Conservation (phyloP, 306 rosid genomes). For the Hippophae rhamnoides region DNA sequence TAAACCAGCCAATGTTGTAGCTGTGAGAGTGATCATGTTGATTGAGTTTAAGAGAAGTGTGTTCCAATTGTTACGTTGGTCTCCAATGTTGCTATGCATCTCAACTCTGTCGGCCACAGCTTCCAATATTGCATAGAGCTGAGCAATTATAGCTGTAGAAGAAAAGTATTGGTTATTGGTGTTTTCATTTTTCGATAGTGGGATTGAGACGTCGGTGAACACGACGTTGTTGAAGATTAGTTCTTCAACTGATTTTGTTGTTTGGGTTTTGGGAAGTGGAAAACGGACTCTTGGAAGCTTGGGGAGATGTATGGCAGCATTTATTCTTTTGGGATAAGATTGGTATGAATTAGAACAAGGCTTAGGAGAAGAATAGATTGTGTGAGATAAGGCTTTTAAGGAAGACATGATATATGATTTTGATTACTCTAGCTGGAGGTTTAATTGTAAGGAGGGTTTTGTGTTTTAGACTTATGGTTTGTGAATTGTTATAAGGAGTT, state of each 20-base stretch:
- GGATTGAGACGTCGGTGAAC: constrained; percentile 18
- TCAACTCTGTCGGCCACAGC: constrained; percentile 51
- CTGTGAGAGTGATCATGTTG: constrained; percentile 69
- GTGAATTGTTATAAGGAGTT: no score
- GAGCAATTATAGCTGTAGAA: constrained; percentile 2
- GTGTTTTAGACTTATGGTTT: background rate
- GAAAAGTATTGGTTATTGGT: background rate
- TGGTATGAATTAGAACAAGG: background rate
- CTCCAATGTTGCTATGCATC: constrained; percentile 55
- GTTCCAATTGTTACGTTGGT: constrained; percentile 69
- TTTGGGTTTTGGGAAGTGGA: constrained; percentile 11
- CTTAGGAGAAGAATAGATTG: constrained; percentile 20
- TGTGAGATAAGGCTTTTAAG: constrained; percentile 24
- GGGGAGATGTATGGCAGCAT: constrained; percentile 48
- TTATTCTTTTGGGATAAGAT: constrained; percentile 17
- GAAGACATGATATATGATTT: constrained; percentile 34
- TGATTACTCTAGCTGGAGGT: background rate
- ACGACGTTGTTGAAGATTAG: constrained; percentile 6
- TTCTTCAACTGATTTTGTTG: constrained; percentile 29
- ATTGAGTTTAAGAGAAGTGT: constrained; percentile 52
- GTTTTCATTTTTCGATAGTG: background rate
- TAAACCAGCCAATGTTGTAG: constrained; percentile 45
- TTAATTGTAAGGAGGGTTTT: background rate
- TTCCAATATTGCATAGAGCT: constrained; percentile 47
- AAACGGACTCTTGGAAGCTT: constrained; percentile 25